Evolutionary conservation across 192 early-diverging fungal species (phyloP), one percentile per base, ranked within the genome.

Genomic region (Linnemannia schmuckeri): DNA sequence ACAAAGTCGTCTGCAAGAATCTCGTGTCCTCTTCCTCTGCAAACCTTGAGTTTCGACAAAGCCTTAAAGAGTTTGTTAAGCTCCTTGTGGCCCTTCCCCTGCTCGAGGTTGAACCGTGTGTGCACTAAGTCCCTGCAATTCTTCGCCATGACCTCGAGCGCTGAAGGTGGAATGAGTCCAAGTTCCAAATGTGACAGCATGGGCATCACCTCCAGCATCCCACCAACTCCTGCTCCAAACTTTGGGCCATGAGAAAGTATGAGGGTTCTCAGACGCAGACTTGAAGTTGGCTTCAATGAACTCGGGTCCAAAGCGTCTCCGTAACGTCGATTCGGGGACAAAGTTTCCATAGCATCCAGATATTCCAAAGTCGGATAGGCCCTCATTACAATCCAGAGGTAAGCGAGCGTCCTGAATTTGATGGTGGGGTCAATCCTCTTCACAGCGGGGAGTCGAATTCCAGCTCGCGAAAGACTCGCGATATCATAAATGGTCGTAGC

Each of bases 401-500:
- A 66, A 30, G 61, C 61, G 12, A 66, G 61, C 27, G 61, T 66
- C 27, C 61, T 66, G 61, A 66, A 66, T 12, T 66, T 66, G 61
- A 66, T 66, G 12, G 61, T 66, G 61, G 61, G 61, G 12, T 66
- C 61, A 33, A 66, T 15, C 61, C 61, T 66, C 30, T 35, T 66
- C 30, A 66, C 13, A 15, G 30, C 61, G 30, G 61, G 61, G 61
- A 66, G 30, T 66, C 3, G n/a, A 13, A 66, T 66, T 33, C 61
- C 61, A 15, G 61, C 30, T 15, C 61, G 8, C 12, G 61, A 33
- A 66, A 66, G n/a, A 66, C 61, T 66, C 10, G 61, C 27, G 10
- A 66, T 66, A 30, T 66, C 61, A 66, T 33, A 66, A 33, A 66
- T 66, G 27, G 9, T 66, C 3, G 61, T 9, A 30, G 24, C 27